Evolutionary conservation across 352 stramenopile genomes (phyloP), one percentile per base, ranked within the genome.

Genomic region (Phytopythium boreale): DNA sequence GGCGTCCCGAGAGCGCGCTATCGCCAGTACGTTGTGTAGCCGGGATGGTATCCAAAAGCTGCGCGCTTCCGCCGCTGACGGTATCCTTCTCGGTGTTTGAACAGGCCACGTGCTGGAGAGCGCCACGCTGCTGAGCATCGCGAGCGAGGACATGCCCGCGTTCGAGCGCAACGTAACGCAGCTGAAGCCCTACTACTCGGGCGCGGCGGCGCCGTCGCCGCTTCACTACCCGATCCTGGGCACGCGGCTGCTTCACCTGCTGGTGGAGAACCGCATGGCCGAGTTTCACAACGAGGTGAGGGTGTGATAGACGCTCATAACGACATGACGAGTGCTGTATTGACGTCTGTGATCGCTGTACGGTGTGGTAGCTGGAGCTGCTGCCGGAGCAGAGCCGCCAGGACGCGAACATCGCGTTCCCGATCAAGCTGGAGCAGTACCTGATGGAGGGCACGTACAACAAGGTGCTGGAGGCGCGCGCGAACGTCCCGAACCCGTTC

Each of bases 401-500:
- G 20, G 87, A 96, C 60, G 67, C 79, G 9, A 97, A 93, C 71
- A 89, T 97, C 29, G 82, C 89, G 46, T 97, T 97, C 59, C 86
- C 80, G 10, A 90, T 97, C 61, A 86, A 95, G 64, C 69, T 97
- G 62, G 91, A 97, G 77, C 90, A 97, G 72, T 95, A 95, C 68
- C 69, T 97, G 46, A 97, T 97, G 89, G 91, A 97, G 58, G 91
- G 91, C 19, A 97, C 86, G 62, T 97, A 97, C 83, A 95, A 97
- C 75, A 96, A 97, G 77, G 88, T 98, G 26, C 82, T 98, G 20
- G 83, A 95, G 64, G 81, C 91, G 15, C 88, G 79, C 43, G 72
- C 84, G n/a, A 83, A 92, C 66, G 85, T 98, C 63, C 96, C 96
- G 10, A 88, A 97, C 70, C 87, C 88, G 58, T 90, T 90, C 61